Evolutionary conservation across 176 grass and related monocot genomes (phyloP).

Genomic region (Eleusine indica): DNA sequence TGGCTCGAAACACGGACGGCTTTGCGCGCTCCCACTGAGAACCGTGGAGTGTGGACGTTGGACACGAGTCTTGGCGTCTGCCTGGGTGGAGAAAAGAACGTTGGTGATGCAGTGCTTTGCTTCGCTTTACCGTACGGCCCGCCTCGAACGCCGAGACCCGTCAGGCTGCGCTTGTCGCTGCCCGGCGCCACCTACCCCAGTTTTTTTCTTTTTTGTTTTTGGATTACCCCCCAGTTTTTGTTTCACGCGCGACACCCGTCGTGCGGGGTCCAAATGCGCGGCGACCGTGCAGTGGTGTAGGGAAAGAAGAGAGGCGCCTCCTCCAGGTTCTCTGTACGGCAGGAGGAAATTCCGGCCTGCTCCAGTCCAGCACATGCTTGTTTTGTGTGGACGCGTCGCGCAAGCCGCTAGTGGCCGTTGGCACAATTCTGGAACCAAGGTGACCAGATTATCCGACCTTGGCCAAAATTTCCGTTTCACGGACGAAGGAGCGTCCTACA

Average conservation of each 20-base stretch:
- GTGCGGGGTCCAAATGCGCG: not conserved
- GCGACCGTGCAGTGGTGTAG: too few species aligned
- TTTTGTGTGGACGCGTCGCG: too few species aligned
- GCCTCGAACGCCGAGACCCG: slow-evolving; percentile 4
- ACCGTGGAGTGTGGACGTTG: not conserved
- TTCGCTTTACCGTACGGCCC: not conserved
- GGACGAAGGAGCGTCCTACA: too few species aligned
- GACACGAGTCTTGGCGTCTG: too few species aligned
- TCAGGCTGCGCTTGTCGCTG: slow-evolving; percentile 20
- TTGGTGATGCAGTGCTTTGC: not conserved
- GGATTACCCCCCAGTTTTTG: not conserved
- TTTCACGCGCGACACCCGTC: not conserved
- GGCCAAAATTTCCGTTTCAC: not conserved
- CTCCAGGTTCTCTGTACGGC: not conserved
- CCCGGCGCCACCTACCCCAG: slow-evolving; percentile 28
- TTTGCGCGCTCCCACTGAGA: not conserved
- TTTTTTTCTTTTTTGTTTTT: too few species aligned
- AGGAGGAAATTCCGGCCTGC: not conserved
- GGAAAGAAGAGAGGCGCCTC: too few species aligned
- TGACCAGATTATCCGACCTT: not conserved
- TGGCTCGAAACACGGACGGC: too few species aligned
- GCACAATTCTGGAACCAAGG: not conserved
- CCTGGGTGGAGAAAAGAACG: not conserved
- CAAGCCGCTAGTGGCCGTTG: too few species aligned
- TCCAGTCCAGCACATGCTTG: not conserved